A percentile compares a stretch with the other conserved stretches of the same genome.
Evolutionary conservation across 2,329 filamentous ascomycete species (phyloP).

Genomic region (Hymenoscyphus repandus): DNA sequence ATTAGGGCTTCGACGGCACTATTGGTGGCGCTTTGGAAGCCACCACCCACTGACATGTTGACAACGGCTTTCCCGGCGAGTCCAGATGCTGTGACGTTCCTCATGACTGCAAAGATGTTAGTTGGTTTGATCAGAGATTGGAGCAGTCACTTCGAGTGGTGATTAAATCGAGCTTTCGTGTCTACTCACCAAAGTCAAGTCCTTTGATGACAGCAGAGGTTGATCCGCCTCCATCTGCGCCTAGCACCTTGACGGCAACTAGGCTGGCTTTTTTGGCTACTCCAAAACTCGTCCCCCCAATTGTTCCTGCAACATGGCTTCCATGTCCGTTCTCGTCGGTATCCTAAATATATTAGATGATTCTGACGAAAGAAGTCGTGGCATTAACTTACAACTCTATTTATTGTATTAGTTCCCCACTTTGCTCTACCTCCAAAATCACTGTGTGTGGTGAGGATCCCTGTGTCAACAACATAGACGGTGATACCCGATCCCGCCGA

Average conservation of each 20-base stretch:
- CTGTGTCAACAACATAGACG: conserved; percentile 35
- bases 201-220: conserved; percentile 51
- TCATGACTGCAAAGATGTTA: neutral
- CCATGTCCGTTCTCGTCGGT: conserved; percentile 38
- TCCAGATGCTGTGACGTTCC: conserved; percentile 27
- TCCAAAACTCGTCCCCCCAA: conserved; percentile 35
- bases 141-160: neutral
- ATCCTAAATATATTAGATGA: conserved; percentile 16
- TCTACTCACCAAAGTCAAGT: conserved; percentile 41
- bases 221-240: conserved; percentile 37
- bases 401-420: conserved; percentile 31
- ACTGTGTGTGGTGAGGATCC: conserved; percentile 30
- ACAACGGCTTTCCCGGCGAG: conserved; percentile 6
- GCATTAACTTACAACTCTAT: conserved; percentile 4
- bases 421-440: conserved; percentile 34
- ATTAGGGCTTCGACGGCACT: conserved; percentile 27
- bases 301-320: conserved; percentile 38
- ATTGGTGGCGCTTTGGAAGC: conserved; percentile 2
- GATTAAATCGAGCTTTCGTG: too few relatives aligned
- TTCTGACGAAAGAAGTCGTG: neutral
- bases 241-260: conserved; percentile 36
- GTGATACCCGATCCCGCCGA: conserved; percentile 31
- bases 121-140: neutral
- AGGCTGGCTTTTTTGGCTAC: conserved; percentile 34
- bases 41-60: conserved; percentile 39